A percentile compares a stretch with the other conserved stretches of the same genome.
Conservation (phyloP, 2,329 filamentous ascomycete genomes). For the Pezicula neosporulosa region DNA sequence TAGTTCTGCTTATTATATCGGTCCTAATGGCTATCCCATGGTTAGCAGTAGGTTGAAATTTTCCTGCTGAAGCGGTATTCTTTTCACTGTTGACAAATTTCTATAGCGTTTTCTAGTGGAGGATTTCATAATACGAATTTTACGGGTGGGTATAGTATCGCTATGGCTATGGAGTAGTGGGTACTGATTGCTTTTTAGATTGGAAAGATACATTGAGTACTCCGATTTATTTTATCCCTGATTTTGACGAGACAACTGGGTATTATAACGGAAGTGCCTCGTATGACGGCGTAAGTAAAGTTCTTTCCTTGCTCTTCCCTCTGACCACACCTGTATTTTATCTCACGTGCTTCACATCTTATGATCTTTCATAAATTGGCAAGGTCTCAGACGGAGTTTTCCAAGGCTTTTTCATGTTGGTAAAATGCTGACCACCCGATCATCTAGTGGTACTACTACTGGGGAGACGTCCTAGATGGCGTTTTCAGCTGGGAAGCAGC, state of each 20-base stretch:
- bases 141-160: background rate
- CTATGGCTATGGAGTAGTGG: background rate
- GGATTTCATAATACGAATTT: background rate
- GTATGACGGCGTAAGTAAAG: too few species aligned
- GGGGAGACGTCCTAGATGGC: conserved; percentile 30
- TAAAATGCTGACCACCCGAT: too few species aligned
- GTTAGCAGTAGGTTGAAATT: conserved; percentile 29
- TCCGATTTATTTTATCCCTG: conserved; percentile 31
- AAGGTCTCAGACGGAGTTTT: too few species aligned
- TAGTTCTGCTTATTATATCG: conserved; percentile 27
- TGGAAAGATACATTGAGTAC: conserved; percentile 23
- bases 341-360: too few species aligned
- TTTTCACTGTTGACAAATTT: background rate
- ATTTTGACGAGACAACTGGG: conserved; percentile 25
- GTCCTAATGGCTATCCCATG: conserved; percentile 23
- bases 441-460: conserved; percentile 28
- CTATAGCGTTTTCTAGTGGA: background rate
- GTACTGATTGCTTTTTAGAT: conserved; percentile 21
- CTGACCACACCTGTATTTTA: too few species aligned
- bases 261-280: conserved; percentile 28
- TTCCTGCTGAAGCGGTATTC: conserved; percentile 11
- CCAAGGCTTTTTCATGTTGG: too few species aligned
- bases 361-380: too few species aligned
- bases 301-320: too few species aligned
- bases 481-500: conserved; percentile 35